Evolutionary conservation across 768 basidiomycete species (phyloP), one percentile per base, ranked within the genome.

Genomic region (Termitomyces sp.): DNA sequence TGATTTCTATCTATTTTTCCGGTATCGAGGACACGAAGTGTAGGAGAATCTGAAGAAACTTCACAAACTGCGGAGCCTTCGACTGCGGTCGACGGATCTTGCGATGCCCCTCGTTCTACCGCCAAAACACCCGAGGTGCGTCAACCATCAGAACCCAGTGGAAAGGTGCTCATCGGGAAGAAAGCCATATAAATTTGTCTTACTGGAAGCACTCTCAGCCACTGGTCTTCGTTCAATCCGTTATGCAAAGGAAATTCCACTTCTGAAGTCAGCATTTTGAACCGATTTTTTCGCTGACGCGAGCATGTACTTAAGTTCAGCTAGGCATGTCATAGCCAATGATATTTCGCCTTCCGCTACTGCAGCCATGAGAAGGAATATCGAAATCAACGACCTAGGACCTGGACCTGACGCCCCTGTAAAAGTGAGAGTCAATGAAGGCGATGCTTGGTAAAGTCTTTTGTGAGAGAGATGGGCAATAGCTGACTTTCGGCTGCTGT

Each of bases 201-300:
- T 97, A 18, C 78, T 99, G 10, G 97, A 99, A 72, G 93, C 95
- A 0, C 83, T 99, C 32, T 95, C 95, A 18, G 97, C 97, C 0
- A 98, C 96, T 0, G 97, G 97, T 31, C 79, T 99, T 27, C 86
- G 97, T 7, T 89, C 95, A 1, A 97, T 99, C 54, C 90, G 97
- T 36, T 99, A 98, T 69, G 96, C 95, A 0, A 94, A 97, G 65
- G 97, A 99, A 72, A 94, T 99, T 9, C 94, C 95, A 1, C 80
- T 88, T 43, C 82, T 93, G 57, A 91, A 86, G 96, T 97, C 50
- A 68, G 84, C 58, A 47, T 29, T 13, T 20, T 41, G 1, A 29
- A 46, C 20, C 39, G 61, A 52, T 22, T 9, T 42, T 24, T 41
- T 18, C 7, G 4, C 29, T 31, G 39, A 37, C 16, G 29, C 55